Base-by-base conservation (phyloP, 805 yeast genomes). In the Nakazawaea holstii region DNA sequence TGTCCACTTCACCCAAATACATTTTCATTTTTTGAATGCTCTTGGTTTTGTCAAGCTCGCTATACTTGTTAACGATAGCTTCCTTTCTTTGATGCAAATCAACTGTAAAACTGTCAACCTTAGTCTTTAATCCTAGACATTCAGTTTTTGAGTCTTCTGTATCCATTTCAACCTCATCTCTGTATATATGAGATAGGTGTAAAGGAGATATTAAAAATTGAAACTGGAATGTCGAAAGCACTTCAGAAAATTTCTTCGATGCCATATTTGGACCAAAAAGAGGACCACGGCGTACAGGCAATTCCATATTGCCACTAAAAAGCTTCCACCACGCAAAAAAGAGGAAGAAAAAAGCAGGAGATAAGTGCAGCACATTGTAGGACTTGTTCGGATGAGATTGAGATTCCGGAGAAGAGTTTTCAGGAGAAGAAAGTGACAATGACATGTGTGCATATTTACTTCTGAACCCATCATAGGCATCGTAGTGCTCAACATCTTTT, bases 251-350 rank as follows among this genome's bases (percentile, higher is more conserved):
- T 61, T 88, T 90, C 49, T 79, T 79, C 8, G 80, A 68, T 29
- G 73, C 63, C 46, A 72, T 72, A 6, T 65, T 59, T 20, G 77
- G 77, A 0, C 80, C 80, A 68, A 88, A 92, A 24, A 94, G 59
- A 1, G 66, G 62, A 0, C 98, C 97, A 40, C 77, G 73, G 44
- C 95, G 75, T 13, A 89, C 76, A 0, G 98, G 96, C 17, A 91
- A 69, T 45, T 89, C 80, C 54, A 85, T 72, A 47, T 84, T 82
- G 26, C 92, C 84, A n/a, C 84, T 76, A 63, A 92, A 92, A 53
- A 87, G 74, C 31, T 67, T 65, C 96, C 97, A 91, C 98, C 98
- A 94, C 4, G 64, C 59, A 57, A 80, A 81, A 66, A 94, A 90
- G 50, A 81, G 85, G 7, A 67, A 60, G 54, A 92, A 72, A 0